These are phyloP conservation scores for Pythium utonaiense DNA, from an alignment of 352 stramenopile species.

Conservation along the genomic window DNA sequence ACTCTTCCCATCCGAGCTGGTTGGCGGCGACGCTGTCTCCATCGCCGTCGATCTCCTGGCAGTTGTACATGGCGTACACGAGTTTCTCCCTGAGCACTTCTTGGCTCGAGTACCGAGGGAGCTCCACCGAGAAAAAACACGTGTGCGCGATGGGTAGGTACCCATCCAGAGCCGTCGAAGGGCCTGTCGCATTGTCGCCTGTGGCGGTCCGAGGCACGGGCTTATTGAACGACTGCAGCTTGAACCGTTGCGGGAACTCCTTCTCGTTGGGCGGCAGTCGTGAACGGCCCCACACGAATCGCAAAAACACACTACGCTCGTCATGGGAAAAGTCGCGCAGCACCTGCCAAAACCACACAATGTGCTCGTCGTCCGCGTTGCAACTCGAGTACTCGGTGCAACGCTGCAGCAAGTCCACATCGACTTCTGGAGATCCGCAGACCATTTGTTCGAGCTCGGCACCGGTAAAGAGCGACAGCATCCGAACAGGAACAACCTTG, in stretches of 20 bases:
- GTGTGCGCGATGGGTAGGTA: slow-evolving; percentile 97
- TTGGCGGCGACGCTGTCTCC: slow-evolving; percentile 77
- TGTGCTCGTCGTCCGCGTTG: slow-evolving; percentile 60
- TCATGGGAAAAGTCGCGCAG: slow-evolving; percentile 76
- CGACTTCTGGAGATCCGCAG: slow-evolving; percentile 76
- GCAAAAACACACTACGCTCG: slow-evolving; percentile 81
- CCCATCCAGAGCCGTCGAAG: slow-evolving; percentile 39
- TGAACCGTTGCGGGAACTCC: slow-evolving; percentile 90
- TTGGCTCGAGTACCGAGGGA: slow-evolving; percentile 92
- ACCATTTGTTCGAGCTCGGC: slow-evolving; percentile 82
- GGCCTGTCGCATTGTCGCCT: not conserved
- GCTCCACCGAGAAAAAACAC: slow-evolving; percentile 98
- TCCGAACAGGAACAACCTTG: slow-evolving; percentile 68
- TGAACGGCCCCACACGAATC: slow-evolving; percentile 92
- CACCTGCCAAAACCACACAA: slow-evolving; percentile 87
- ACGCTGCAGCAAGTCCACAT: slow-evolving; percentile 73
- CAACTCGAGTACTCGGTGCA: slow-evolving; percentile 89
- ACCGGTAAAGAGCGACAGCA: slow-evolving; percentile 80
- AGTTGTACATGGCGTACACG: slow-evolving; percentile 92
- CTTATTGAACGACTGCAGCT: slow-evolving; percentile 87
- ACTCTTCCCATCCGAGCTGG: slow-evolving; percentile 78
- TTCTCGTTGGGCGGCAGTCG: slow-evolving; percentile 74
- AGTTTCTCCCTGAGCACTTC: slow-evolving; percentile 73
- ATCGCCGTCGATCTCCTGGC: slow-evolving; percentile 91
- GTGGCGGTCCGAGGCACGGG: slow-evolving; percentile 5